A percentile compares a stretch with the other conserved stretches of the same genome.
phyloP scores from a whole-genome alignment of 306 rosid species.

The Luffa aegyptiaca region DNA sequence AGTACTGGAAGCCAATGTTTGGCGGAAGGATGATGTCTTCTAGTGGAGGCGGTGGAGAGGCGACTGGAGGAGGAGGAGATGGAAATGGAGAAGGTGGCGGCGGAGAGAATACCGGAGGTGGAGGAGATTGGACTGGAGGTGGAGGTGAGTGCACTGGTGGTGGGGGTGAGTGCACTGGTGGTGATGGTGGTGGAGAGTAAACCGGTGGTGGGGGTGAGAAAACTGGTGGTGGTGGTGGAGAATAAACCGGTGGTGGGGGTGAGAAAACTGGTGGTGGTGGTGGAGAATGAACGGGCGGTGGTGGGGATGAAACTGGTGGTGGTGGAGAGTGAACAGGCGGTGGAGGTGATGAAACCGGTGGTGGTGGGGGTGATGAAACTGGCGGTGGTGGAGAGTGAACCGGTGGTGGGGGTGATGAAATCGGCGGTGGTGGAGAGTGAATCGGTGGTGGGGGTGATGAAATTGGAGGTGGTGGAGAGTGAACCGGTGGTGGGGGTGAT shows the following conservation, averaged over 20 bases:
- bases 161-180: background rate
- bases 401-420: constrained; percentile 13
- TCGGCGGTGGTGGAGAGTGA: background rate
- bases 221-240: background rate
- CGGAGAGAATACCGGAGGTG: constrained; percentile 2
- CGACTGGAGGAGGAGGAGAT: background rate
- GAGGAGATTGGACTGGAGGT: background rate
- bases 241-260: background rate
- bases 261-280: background rate
- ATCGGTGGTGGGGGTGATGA: too few species aligned
- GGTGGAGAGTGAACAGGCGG: background rate
- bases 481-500: too few species aligned
- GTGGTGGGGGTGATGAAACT: background rate
- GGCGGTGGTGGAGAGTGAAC: constrained; percentile 13
- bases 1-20: constrained; percentile 2
- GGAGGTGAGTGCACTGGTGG: background rate
- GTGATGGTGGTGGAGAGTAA: background rate
- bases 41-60: background rate
- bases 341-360: background rate
- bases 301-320: background rate
- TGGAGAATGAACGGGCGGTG: background rate
- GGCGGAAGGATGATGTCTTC: constrained; percentile 12
- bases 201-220: background rate
- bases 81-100: background rate
- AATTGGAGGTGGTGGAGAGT: too few species aligned